Percentiles rank a stretch among this genome's conserved stretches.
Conservation (phyloP, 2,329 filamentous ascomycete genomes). For the Epichloe typhina region DNA sequence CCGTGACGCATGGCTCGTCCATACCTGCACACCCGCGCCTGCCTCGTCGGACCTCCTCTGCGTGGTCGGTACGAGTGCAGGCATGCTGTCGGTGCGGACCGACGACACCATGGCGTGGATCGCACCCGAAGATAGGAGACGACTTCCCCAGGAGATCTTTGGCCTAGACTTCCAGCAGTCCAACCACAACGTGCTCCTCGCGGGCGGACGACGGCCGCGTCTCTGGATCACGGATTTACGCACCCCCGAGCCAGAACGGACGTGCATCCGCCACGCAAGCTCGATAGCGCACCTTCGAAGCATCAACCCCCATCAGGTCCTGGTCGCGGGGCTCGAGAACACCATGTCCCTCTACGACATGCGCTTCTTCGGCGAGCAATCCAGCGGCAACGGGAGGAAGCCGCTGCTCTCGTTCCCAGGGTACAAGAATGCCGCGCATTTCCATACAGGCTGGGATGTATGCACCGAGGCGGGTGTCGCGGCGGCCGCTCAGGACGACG, state of each 20-base stretch:
- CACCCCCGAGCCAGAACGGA: constrained; percentile 19
- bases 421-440: constrained; percentile 36
- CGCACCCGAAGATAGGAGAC: constrained; percentile 10
- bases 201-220: constrained; percentile 35
- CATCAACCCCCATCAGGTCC: constrained; percentile 34
- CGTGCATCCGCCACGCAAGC: constrained; percentile 22
- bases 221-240: constrained; percentile 35
- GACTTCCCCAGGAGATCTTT: constrained; percentile 27
- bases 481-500: constrained; percentile 40
- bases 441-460: constrained; percentile 39
- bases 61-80: constrained; percentile 33
- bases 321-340: constrained; percentile 37
- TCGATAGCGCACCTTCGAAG: constrained; percentile 37
- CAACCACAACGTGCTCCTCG: constrained; percentile 32
- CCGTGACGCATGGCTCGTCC: constrained; percentile 20
- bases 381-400: constrained; percentile 11
- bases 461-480: constrained; percentile 33
- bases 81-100: constrained; percentile 27
- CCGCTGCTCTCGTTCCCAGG: constrained; percentile 35
- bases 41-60: constrained; percentile 27
- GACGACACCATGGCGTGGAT: constrained; percentile 22
- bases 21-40: constrained; percentile 30
- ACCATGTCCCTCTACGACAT: constrained; percentile 44
- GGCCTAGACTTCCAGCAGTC: constrained; percentile 32
- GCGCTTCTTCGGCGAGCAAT: constrained; percentile 24